Evolutionary conservation across 2,329 filamentous ascomycete genomes (phyloP).

Genomic region (Chaetomiaceae sp.): DNA sequence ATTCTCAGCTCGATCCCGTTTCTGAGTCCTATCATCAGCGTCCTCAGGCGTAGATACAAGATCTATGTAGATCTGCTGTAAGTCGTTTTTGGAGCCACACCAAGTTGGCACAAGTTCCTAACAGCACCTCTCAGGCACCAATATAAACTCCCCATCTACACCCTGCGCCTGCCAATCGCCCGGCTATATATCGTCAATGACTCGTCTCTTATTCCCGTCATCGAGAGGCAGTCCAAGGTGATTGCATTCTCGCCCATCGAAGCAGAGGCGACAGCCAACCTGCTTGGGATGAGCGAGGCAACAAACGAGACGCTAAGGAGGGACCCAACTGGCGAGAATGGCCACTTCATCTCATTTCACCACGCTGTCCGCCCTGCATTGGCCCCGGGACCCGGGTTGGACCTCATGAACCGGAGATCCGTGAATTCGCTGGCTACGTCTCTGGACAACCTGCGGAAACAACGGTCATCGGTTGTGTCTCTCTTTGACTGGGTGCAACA

Average conservation of each 20-base stretch:
- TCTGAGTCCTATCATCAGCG: not conserved
- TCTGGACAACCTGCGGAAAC: too few species aligned
- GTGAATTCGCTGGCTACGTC: constrained; percentile 11
- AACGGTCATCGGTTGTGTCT: not conserved
- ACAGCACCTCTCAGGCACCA: too few species aligned
- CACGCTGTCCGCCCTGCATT: constrained; percentile 17
- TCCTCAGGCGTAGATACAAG: not conserved
- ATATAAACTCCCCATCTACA: constrained; percentile 15
- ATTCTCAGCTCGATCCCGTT: not conserved
- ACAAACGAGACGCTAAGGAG: constrained; percentile 10
- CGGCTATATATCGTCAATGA: constrained; percentile 17
- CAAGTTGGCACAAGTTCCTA: too few species aligned
- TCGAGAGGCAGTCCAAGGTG: constrained; percentile 10
- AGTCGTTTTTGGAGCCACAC: too few species aligned
- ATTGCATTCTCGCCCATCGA: not conserved
- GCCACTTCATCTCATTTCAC: constrained; percentile 19
- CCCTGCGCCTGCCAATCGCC: constrained; percentile 11
- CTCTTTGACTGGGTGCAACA: constrained; percentile 17
- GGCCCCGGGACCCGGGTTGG: constrained; percentile 6
- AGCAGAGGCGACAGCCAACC: constrained; percentile 1
- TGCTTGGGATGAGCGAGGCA: constrained; percentile 18
- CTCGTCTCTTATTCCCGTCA: constrained; percentile 11
- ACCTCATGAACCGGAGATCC: constrained; percentile 4
- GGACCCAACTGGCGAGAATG: constrained; percentile 17
- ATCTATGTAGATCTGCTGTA: too few species aligned